Percentiles rank a stretch among this genome's conserved stretches.
Evolutionary conservation across 345 rosid genomes (phyloP).

Genomic region (Syzygium aqueum): DNA sequence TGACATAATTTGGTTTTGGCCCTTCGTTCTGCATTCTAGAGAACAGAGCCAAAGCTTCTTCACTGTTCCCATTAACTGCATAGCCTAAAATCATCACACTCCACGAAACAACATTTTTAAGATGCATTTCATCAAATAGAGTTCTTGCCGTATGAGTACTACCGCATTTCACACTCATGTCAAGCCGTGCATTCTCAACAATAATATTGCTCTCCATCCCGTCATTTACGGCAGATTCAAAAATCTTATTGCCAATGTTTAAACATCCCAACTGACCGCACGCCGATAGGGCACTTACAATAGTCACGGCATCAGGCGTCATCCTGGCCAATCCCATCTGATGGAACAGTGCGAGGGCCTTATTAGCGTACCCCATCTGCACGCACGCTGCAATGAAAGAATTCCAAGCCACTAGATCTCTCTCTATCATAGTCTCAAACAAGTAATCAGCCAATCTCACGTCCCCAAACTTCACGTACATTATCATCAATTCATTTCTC

Average conservation of each 20-base stretch:
- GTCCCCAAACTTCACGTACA: conserved; percentile 34
- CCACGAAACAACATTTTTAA: conserved; percentile 39
- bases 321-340: conserved; percentile 18
- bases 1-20: conserved; percentile 28
- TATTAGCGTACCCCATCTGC: conserved; percentile 20
- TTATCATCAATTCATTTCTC: conserved; percentile 37
- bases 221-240: conserved; percentile 11
- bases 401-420: conserved; percentile 51
- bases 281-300: conserved; percentile 36
- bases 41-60: conserved; percentile 31
- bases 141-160: conserved; percentile 18
- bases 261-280: conserved; percentile 40
- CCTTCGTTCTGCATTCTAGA: conserved; percentile 22
- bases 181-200: conserved; percentile 37
- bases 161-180: conserved; percentile 44
- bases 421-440: conserved; percentile 38
- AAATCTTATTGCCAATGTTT: conserved; percentile 28
- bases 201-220: conserved; percentile 24
- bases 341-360: conserved; percentile 25
- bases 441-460: conserved; percentile 24
- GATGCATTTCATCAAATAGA: conserved; percentile 19
- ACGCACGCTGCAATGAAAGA: conserved; percentile 34
- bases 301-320: conserved; percentile 26
- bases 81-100: conserved; percentile 39
- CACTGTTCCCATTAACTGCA: conserved; percentile 36